Base-by-base conservation (phyloP, 495 filamentous ascomycete species). In the Saxophila tyrrhenica region DNA sequence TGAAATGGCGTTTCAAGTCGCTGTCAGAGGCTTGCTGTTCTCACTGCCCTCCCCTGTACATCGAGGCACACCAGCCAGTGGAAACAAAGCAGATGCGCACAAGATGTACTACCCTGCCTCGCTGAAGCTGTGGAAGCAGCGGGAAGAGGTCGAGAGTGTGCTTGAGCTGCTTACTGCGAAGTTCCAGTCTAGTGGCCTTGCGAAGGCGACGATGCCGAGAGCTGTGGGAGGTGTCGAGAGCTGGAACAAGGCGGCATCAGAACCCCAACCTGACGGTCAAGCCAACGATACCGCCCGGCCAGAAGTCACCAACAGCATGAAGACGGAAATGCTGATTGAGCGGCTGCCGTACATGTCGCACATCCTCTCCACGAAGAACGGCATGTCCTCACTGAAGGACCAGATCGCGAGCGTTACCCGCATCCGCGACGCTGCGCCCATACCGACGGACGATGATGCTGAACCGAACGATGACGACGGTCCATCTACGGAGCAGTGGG, bases 21-120 rank as follows among this genome's bases (percentile, higher is more conserved):
- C 87, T 22, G 83, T 90, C 2, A 81, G 89, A 7, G 89, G 94
- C 1, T 64, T 95, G 32, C 67, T 94, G 0, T 88, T 94, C 62
- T 81, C 80, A 13, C 75, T 99, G 20, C 92, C 92, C 16, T 79
- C 75, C 52, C 90, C 91, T 0, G 92, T 96, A 3, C 87, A 84
- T 59, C 73, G 92, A 50, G 29, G 66, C 15, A 57, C 71, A 2
- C 69, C 75, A 42, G 64, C 42, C 66, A 64, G 55, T 17, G 65
- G 58, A 13, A 64, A 68, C 19, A 74, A 71, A 35, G 72, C 68
- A 0, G 81, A 87, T 68, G 76, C 84, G 0, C 78, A 78, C 67
- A 86, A 85, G 64, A 92, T 99, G 84, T 89, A 86, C 56, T 96
- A 86, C 64, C 94, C 92, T 15, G 79, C 82, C 0, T 83, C 79